These are phyloP conservation scores for Ceriops zippeliana DNA, from an alignment of 345 rosid genomes.

Conservation along the genomic window DNA sequence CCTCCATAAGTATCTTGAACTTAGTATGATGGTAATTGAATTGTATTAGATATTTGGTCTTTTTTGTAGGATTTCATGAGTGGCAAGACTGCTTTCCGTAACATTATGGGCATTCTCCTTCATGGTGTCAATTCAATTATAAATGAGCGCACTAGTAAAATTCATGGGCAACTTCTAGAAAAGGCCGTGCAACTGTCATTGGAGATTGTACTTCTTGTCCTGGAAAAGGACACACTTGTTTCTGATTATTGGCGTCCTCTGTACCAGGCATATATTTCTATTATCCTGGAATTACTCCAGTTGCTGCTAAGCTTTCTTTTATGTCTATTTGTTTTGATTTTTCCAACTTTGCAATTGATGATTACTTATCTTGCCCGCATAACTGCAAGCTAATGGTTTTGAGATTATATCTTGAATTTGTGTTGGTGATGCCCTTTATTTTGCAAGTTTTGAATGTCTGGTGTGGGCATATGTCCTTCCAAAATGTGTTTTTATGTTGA, in stretches of 20 bases:
- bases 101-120: slow-evolving; percentile 77
- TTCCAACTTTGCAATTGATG: background rate
- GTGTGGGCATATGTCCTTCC: no score
- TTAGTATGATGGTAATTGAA: slow-evolving; percentile 8
- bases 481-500: no score
- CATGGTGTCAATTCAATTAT: slow-evolving; percentile 77
- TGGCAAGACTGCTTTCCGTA: slow-evolving; percentile 81
- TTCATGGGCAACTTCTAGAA: slow-evolving; percentile 75
- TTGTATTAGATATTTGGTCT: background rate
- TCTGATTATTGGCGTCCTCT: slow-evolving; percentile 95
- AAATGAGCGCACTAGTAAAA: slow-evolving; percentile 66
- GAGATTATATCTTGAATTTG: background rate
- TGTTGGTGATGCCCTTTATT: background rate
- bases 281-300: background rate
- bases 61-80: slow-evolving; percentile 90
- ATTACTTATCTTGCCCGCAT: background rate
- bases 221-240: slow-evolving; percentile 72
- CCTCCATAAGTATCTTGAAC: slow-evolving; percentile 2
- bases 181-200: slow-evolving; percentile 85
- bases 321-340: background rate
- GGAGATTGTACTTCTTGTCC: slow-evolving; percentile 72
- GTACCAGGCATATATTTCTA: slow-evolving; percentile 55
- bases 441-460: background rate
- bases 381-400: background rate
- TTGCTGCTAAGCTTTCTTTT: background rate